A percentile compares a stretch with the other conserved stretches of the same genome.
These are phyloP conservation scores for Adansonia digitata DNA, from an alignment of 345 rosid genomes.

Conservation along the genomic window DNA sequence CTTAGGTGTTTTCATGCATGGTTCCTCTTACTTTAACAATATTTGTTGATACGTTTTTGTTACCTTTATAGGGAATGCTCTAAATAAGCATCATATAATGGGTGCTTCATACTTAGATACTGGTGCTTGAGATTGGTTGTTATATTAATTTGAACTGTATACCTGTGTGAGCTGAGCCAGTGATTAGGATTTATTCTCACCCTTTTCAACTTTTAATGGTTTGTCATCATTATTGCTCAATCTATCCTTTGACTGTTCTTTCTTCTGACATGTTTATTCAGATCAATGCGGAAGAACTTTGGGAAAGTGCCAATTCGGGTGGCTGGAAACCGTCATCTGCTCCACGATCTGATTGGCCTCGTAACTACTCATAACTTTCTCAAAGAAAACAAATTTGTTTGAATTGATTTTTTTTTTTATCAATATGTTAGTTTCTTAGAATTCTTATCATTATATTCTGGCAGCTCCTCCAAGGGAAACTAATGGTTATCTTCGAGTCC, in stretches of 20 bases:
- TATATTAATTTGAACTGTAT: neutral
- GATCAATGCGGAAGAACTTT: conserved; percentile 74
- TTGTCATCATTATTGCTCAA: neutral
- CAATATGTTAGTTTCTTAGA: neutral
- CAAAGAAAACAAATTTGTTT: conserved; percentile 6
- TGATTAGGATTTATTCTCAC: neutral
- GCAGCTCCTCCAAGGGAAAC: conserved; percentile 86
- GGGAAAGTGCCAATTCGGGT: conserved; percentile 83
- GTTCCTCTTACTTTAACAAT: neutral
- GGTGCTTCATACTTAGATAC: neutral
- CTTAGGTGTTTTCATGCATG: neutral
- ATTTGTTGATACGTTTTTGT: neutral
- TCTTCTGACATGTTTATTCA: conserved; percentile 25
- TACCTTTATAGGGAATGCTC: neutral
- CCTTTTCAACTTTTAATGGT: neutral
- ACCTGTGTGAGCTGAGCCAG: neutral
- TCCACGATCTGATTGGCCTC: conserved; percentile 89
- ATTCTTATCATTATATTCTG: conserved; percentile 14
- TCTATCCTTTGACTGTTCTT: neutral
- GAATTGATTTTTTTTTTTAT: neutral
- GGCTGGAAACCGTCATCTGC: conserved; percentile 98
- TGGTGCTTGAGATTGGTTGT: neutral
- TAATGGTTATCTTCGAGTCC: conserved; percentile 92
- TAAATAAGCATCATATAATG: neutral
- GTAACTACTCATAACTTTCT: conserved; percentile 41